These are phyloP conservation scores for Orbilia blumenaviensis DNA, from an alignment of 2,329 filamentous ascomycete species.

Conservation along the genomic window DNA sequence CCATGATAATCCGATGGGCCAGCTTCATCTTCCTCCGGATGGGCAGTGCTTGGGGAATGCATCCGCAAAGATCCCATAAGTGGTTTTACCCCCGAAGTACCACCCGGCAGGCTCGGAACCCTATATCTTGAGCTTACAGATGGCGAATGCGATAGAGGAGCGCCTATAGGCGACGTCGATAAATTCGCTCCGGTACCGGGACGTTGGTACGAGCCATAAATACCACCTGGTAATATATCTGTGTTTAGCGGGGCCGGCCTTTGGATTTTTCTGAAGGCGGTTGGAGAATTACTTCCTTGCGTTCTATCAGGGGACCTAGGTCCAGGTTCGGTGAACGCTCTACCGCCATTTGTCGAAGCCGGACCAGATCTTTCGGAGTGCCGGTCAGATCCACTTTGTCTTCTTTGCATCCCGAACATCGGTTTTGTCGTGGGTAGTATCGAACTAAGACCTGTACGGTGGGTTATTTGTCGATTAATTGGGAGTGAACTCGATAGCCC, in stretches of 20 bases:
- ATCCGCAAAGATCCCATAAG: constrained; percentile 34
- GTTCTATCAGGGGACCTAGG: constrained; percentile 18
- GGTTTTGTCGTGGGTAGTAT: constrained; percentile 25
- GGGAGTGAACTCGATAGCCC: constrained; percentile 43
- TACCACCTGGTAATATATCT: neutral
- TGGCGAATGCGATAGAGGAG: constrained; percentile 17
- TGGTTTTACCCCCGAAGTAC: constrained; percentile 11
- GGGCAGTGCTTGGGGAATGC: constrained; percentile 37
- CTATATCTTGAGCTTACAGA: constrained; percentile 22
- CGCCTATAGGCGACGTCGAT: constrained; percentile 39
- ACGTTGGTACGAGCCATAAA: constrained; percentile 27
- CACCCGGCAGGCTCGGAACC: constrained; percentile 41
- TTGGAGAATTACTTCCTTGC: constrained; percentile 23
- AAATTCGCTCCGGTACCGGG: constrained; percentile 8
- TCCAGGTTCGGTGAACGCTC: constrained; percentile 35
- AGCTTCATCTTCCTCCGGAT: constrained; percentile 35
- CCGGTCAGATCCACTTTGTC: constrained; percentile 30
- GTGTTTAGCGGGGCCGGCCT: constrained; percentile 39
- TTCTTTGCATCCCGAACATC: constrained; percentile 14
- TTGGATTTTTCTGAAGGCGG: constrained; percentile 19
- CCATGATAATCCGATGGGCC: constrained; percentile 34
- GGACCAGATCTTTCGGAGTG: constrained; percentile 39
- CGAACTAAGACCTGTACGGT: constrained; percentile 2
- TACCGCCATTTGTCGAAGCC: constrained; percentile 22
- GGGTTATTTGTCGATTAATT: constrained; percentile 14